Percentiles rank a stretch among this genome's conserved stretches.
Conservation (phyloP, 2,329 filamentous ascomycete genomes). For the Penicillium crustosum region DNA sequence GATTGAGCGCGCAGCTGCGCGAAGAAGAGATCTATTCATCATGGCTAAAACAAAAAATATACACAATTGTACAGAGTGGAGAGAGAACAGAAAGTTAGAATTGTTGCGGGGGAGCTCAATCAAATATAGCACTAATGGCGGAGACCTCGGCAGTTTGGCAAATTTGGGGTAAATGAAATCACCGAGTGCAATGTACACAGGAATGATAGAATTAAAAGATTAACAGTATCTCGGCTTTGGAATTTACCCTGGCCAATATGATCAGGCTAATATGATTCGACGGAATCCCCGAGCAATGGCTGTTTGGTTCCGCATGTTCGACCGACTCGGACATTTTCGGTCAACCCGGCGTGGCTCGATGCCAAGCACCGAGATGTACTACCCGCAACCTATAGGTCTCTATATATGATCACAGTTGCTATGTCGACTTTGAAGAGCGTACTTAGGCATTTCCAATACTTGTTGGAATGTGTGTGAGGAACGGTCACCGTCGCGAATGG, state of each 20-base stretch:
- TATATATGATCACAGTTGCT: background rate
- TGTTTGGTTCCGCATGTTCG: background rate
- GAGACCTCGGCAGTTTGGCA: slow-evolving; percentile 32
- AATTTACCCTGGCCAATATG: background rate
- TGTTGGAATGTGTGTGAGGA: too few relatives aligned
- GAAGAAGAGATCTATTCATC: slow-evolving; percentile 38
- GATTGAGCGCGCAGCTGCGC: slow-evolving; percentile 32
- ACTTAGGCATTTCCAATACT: too few relatives aligned
- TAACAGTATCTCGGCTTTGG: background rate
- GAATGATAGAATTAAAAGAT: background rate
- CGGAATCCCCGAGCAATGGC: slow-evolving; percentile 7
- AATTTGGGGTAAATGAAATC: slow-evolving; percentile 10
- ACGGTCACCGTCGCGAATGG: too few relatives aligned
- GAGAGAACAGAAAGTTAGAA: slow-evolving; percentile 6
- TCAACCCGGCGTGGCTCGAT: background rate
- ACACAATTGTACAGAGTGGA: background rate
- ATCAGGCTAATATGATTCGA: slow-evolving; percentile 16
- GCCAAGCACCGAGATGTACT: slow-evolving; percentile 5
- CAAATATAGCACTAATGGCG: slow-evolving; percentile 24
- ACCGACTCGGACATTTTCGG: slow-evolving; percentile 24
- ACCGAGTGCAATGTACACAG: slow-evolving; percentile 14
- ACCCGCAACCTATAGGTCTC: background rate
- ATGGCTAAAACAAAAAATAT: slow-evolving; percentile 7
- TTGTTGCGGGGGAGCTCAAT: slow-evolving; percentile 26
- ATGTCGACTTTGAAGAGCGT: background rate